Conservation (phyloP, 257 asterid genomes). For the Agastache rugosa region DNA sequence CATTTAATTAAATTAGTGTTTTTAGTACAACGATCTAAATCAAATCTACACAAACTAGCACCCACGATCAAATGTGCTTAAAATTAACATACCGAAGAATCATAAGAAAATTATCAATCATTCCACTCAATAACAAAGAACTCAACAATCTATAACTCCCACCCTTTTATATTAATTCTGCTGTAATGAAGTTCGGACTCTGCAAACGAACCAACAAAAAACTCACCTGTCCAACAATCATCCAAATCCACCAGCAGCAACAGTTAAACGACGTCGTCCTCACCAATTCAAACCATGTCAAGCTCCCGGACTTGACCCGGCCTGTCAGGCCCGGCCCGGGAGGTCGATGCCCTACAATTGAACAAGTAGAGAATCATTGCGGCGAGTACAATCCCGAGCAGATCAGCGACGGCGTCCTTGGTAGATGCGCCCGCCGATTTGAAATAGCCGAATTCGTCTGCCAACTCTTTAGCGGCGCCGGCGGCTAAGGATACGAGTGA, state of each 20-base stretch:
- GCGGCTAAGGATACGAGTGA: conserved; percentile 62
- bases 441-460: conserved; percentile 81
- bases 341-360: conserved; percentile 17
- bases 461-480: conserved; percentile 83
- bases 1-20: too few species aligned
- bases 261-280: neutral
- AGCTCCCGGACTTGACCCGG: conserved; percentile 39
- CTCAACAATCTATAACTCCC: neutral
- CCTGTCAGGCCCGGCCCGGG: conserved; percentile 37
- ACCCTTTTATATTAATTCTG: neutral
- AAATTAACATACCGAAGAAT: neutral
- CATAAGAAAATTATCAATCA: neutral
- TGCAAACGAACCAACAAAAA: neutral
- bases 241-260: conserved; percentile 5
- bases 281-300: conserved; percentile 62
- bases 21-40: too few species aligned
- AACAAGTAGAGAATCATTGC: conserved; percentile 47
- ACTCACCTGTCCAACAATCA: conserved; percentile 26
- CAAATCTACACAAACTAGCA: too few species aligned
- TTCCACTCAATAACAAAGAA: conserved; percentile 13
- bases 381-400: conserved; percentile 64
- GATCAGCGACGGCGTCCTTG: conserved; percentile 74
- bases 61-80: neutral
- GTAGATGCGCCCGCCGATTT: conserved; percentile 80
- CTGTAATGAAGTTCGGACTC: neutral